phyloP scores from a whole-genome alignment of 2,329 filamentous ascomycete genomes.

The Lecanicillium sp. region DNA sequence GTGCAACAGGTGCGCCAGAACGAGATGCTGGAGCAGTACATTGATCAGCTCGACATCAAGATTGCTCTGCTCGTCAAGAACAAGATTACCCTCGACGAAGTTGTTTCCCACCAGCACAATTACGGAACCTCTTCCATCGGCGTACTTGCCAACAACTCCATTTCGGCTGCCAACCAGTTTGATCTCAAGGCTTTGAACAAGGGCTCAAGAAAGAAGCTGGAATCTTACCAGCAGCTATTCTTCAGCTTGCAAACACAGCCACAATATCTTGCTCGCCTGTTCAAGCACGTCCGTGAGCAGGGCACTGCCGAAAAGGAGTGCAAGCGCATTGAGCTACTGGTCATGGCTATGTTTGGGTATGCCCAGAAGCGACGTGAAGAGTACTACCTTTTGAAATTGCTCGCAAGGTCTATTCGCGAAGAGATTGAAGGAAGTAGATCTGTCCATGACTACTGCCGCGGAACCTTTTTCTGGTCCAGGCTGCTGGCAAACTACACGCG shows the following conservation, averaged over 20 bases:
- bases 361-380: slow-evolving; percentile 95
- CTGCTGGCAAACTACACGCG: slow-evolving; percentile 81
- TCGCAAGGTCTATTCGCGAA: slow-evolving; percentile 74
- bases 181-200: slow-evolving; percentile 98
- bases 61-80: slow-evolving; percentile 98
- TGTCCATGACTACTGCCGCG: slow-evolving; percentile 78
- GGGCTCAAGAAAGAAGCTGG: slow-evolving; percentile 87
- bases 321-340: slow-evolving; percentile 84
- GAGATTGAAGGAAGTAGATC: slow-evolving; percentile 68
- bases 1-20: slow-evolving; percentile 97
- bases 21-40: slow-evolving; percentile 94
- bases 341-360: slow-evolving; percentile 96
- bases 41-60: slow-evolving; percentile 97
- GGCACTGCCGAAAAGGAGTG: slow-evolving; percentile 85
- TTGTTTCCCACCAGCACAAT: slow-evolving; percentile 93
- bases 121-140: slow-evolving; percentile 84
- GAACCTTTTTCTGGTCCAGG: slow-evolving; percentile 89
- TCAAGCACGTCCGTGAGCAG: slow-evolving; percentile 74
- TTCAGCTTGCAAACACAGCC: slow-evolving; percentile 96
- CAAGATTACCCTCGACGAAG: slow-evolving; percentile 97
- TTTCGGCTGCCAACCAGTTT: slow-evolving; percentile 83
- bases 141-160: slow-evolving; percentile 80
- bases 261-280: slow-evolving; percentile 84
- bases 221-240: slow-evolving; percentile 95
- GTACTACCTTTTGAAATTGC: slow-evolving; percentile 88